Evolutionary conservation across 2,329 filamentous ascomycete species (phyloP), one percentile per base, ranked within the genome.

Genomic region (Pseudogymnoascus sp.): DNA sequence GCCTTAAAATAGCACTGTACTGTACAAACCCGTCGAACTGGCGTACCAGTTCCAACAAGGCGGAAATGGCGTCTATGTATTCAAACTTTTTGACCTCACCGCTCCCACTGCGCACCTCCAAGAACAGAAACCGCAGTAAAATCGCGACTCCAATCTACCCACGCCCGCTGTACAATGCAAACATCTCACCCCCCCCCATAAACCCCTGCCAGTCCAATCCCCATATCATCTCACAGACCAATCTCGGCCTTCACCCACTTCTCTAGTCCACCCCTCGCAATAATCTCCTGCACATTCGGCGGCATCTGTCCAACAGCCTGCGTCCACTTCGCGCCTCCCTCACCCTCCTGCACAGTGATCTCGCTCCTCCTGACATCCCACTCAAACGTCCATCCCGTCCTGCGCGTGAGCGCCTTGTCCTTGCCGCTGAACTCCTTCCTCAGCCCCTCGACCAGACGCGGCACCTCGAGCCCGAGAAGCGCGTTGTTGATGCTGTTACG

Each of bases 211-310:
- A 33, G 33, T 19, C 25, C n/a, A 33, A 55, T 55, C 19, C n/a
- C 45, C 25, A 22, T 23, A 11, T 22, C 39, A 33, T 33, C 45
- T 55, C 9, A 55, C n/a, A 55, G 45, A 2, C 65, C 74, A 69
- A 92, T 89, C 73, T 89, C 80, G 62, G 81, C 80, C 80, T 89
- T 88, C 8, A 94, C 89, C 91, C 91, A 95, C 66, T 86, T 87
- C 79, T 92, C 90, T 64, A 95, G 72, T 0, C 91, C 91, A 2
- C 90, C 90, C 59, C 81, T 75, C 0, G 89, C 88, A 69, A 93
- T 90, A 62, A 93, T 92, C 70, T 90, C 89, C 74, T 96, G 92
- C 62, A 96, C 89, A 71, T 93, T 96, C 0, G 89, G 85, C 12
- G 91, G 89, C 65, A 96, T 73, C 78, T 94, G 89, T 6, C 90